phyloP scores from a whole-genome alignment of 1,284 basidiomycete genomes.

The Austroboletus novae-zelandiae region DNA sequence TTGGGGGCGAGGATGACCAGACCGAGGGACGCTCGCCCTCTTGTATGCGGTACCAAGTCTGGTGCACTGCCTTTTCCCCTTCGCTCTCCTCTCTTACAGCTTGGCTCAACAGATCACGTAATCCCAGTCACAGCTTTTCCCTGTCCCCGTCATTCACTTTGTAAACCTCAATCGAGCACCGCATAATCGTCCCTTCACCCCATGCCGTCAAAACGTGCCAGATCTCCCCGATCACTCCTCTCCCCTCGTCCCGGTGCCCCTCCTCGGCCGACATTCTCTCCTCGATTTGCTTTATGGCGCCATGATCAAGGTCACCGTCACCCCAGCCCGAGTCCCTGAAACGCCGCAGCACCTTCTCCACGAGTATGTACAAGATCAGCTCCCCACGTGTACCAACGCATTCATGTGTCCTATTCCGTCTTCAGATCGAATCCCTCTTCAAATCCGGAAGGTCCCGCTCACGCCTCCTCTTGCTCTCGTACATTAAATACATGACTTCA shows the following conservation, averaged over 20 bases:
- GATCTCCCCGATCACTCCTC: neutral
- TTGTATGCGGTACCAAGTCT: conserved; percentile 6
- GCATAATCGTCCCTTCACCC: conserved; percentile 10
- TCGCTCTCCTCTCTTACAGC: conserved; percentile 10
- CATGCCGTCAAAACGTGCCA: conserved; percentile 26
- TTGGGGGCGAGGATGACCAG: neutral
- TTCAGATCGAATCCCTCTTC: neutral
- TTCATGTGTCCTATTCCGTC: conserved; percentile 7
- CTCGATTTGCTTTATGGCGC: too few species aligned
- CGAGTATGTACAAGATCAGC: conserved; percentile 12
- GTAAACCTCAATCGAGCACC: neutral
- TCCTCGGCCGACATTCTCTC: neutral
- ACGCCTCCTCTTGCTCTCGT: neutral
- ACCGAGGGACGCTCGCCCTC: conserved; percentile 1
- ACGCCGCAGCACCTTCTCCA: conserved; percentile 26
- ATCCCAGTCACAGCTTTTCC: neutral
- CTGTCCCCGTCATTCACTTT: conserved; percentile 3
- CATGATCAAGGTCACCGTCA: conserved; percentile 9
- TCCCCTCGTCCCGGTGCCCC: too few species aligned
- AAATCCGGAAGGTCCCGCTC: neutral
- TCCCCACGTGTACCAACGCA: conserved; percentile 17
- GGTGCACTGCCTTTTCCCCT: neutral
- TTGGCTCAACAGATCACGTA: conserved; percentile 6
- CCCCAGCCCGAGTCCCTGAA: conserved; percentile 13
- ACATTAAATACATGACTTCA: conserved; percentile 5